Conservation (phyloP, 345 rosid species). For the Raphanus sativus region DNA sequence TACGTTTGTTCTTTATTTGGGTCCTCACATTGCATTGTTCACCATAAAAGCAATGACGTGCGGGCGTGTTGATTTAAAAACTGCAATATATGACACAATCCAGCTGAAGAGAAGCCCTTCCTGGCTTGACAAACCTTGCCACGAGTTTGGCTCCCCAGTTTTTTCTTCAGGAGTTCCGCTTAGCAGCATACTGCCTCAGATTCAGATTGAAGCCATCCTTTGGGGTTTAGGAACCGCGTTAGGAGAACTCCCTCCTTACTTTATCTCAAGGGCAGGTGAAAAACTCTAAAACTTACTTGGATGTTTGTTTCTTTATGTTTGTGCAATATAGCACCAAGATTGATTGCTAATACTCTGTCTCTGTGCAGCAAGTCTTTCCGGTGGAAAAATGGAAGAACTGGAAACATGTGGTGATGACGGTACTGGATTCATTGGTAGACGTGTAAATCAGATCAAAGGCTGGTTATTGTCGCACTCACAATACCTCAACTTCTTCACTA, state of each 20-base stretch:
- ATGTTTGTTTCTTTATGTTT: constrained; percentile 7
- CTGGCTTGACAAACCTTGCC: constrained; percentile 87
- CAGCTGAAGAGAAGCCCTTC: constrained; percentile 78
- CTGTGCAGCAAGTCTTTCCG: constrained; percentile 69
- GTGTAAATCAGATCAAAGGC: constrained; percentile 50
- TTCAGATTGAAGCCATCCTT: constrained; percentile 79
- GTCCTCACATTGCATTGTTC: constrained; percentile 91
- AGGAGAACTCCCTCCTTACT: constrained; percentile 98
- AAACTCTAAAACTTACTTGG: neutral
- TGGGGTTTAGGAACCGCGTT: constrained; percentile 99
- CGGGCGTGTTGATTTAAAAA: constrained; percentile 86
- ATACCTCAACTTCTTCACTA: constrained; percentile 79
- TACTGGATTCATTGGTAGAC: constrained; percentile 50
- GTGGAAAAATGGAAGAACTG: constrained; percentile 67
- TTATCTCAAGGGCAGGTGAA: constrained; percentile 90
- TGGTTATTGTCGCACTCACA: constrained; percentile 78
- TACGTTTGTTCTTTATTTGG: constrained; percentile 94
- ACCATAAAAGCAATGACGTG: constrained; percentile 90
- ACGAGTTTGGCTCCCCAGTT: constrained; percentile 74
- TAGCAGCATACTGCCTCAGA: constrained; percentile 82
- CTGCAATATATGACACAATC: constrained; percentile 85
- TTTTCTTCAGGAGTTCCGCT: constrained; percentile 73
- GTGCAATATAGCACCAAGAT: no score
- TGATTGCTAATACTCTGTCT: constrained; percentile 9
- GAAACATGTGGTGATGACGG: constrained; percentile 59